These are phyloP conservation scores for Tieghemostelium lacteum DNA, from an alignment of 78 protist species.

Conservation along the genomic window DNA sequence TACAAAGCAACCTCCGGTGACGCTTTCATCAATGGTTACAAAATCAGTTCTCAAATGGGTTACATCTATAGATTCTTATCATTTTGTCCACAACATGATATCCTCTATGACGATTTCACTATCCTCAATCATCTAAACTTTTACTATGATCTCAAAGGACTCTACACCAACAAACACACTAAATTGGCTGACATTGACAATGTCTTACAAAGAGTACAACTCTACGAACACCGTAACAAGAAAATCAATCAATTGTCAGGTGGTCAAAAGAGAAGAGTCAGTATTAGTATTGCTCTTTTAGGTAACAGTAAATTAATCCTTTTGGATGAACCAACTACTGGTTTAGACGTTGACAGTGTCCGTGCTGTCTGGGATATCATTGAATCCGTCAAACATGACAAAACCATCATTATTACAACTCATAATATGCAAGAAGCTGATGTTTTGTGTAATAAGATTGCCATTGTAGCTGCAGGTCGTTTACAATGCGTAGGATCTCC, in stretches of 20 bases:
- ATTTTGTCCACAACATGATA: slow-evolving; percentile 91
- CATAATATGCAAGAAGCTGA: slow-evolving; percentile 79
- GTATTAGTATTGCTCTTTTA: slow-evolving; percentile 80
- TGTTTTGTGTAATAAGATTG: slow-evolving; percentile 65
- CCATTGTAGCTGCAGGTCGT: slow-evolving; percentile 58
- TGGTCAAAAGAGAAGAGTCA: slow-evolving; percentile 88
- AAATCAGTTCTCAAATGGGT: slow-evolving; percentile 16
- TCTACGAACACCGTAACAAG: background rate
- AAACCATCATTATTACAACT: slow-evolving; percentile 64
- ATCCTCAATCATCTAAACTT: slow-evolving; percentile 43
- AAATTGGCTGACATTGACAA: background rate
- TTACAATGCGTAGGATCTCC: slow-evolving; percentile 37
- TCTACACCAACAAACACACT: background rate
- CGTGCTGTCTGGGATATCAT: slow-evolving; percentile 58
- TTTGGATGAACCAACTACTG: slow-evolving; percentile 71
- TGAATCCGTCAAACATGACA: slow-evolving; percentile 7
- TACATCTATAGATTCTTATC: slow-evolving; percentile 11
- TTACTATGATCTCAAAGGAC: background rate
- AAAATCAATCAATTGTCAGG: slow-evolving; percentile 77
- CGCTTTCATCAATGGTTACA: slow-evolving; percentile 35
- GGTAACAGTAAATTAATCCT: slow-evolving; percentile 32
- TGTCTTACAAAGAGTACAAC: background rate
- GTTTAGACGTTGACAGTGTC: slow-evolving; percentile 64
- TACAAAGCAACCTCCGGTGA: slow-evolving; percentile 29
- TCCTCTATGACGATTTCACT: slow-evolving; percentile 86